Conservation (phyloP, 2,329 filamentous ascomycete species). For the Myriosclerotinia duriaeana region DNA sequence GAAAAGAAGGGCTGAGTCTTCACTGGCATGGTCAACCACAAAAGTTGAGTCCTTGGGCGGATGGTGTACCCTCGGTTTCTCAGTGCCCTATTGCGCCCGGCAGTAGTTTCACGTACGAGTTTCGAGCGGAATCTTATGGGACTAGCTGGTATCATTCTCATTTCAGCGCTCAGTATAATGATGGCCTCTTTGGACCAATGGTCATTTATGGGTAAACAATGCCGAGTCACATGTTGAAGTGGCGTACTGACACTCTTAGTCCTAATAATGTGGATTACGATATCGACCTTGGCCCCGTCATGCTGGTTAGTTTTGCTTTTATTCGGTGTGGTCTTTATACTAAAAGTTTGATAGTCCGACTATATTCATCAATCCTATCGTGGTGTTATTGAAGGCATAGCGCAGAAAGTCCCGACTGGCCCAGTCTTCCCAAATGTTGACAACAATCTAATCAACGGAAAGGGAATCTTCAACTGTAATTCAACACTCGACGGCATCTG, state of each 20-base stretch:
- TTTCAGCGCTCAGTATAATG: conserved; percentile 48
- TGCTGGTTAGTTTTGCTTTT: conserved; percentile 23
- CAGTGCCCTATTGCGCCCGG: conserved; percentile 64
- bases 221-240: too few species aligned
- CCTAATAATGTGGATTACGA: conserved; percentile 59
- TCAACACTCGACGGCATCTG: conserved; percentile 15
- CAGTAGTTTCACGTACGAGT: conserved; percentile 29
- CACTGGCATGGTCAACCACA: conserved; percentile 52
- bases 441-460: conserved; percentile 36
- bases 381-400: conserved; percentile 21
- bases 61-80: conserved; percentile 48
- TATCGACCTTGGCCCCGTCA: conserved; percentile 56
- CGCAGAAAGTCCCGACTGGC: conserved; percentile 11
- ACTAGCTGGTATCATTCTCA: conserved; percentile 61
- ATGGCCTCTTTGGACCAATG: conserved; percentile 59
- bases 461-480: conserved; percentile 27
- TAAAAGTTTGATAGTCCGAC: conserved; percentile 31
- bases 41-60: conserved; percentile 37
- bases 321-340: background rate
- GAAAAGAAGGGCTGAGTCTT: conserved; percentile 40
- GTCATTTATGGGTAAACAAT: conserved; percentile 50
- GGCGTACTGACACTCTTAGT: conserved; percentile 32
- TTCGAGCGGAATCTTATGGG: conserved; percentile 44
- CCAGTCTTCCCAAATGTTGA: conserved; percentile 23
- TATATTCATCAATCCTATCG: conserved; percentile 47